phyloP scores from a whole-genome alignment of 768 basidiomycete genomes.

The Dioszegia aurantiaca region DNA sequence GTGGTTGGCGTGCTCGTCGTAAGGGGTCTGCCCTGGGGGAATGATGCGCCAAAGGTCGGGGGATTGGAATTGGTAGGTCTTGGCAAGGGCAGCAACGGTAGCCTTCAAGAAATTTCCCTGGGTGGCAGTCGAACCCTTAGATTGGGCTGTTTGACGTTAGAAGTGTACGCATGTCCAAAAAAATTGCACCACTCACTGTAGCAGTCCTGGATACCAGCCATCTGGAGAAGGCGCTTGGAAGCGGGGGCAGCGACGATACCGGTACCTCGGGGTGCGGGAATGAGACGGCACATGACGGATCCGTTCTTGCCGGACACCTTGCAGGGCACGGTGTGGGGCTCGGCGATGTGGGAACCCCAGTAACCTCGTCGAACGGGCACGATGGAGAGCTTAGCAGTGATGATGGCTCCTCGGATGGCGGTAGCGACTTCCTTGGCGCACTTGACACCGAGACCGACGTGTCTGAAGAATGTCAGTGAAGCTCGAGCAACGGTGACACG shows the following conservation, averaged over 20 bases:
- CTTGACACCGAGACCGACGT: slow-evolving; percentile 98
- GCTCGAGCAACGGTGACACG: not conserved
- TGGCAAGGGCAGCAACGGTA: slow-evolving; percentile 88
- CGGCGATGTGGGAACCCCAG: slow-evolving; percentile 99
- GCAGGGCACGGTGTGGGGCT: slow-evolving; percentile 97
- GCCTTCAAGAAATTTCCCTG: slow-evolving; percentile 76
- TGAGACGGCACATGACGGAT: slow-evolving; percentile 98
- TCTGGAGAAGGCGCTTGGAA: slow-evolving; percentile 90
- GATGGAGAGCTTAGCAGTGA: slow-evolving; percentile 95
- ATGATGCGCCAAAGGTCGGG: slow-evolving; percentile 98
- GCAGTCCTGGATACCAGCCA: slow-evolving; percentile 95
- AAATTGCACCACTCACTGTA: slow-evolving; percentile 73
- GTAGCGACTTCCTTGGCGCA: slow-evolving; percentile 99
- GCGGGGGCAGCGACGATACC: slow-evolving; percentile 99
- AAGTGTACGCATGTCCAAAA: no score
- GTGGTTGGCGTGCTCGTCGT: slow-evolving; percentile 92
- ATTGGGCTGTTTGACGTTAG: slow-evolving; percentile 63
- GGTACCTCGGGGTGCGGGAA: slow-evolving; percentile 96
- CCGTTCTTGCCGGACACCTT: slow-evolving; percentile 98
- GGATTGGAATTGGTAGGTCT: slow-evolving; percentile 94
- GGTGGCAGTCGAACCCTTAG: slow-evolving; percentile 96
- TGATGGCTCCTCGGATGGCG: slow-evolving; percentile 98
- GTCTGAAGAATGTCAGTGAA: slow-evolving; percentile 48
- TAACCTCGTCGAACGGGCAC: slow-evolving; percentile 98
- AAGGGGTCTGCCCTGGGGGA: slow-evolving; percentile 57